These are phyloP conservation scores for Cucumis hystrix DNA, from an alignment of 306 rosid genomes.

Conservation along the genomic window DNA sequence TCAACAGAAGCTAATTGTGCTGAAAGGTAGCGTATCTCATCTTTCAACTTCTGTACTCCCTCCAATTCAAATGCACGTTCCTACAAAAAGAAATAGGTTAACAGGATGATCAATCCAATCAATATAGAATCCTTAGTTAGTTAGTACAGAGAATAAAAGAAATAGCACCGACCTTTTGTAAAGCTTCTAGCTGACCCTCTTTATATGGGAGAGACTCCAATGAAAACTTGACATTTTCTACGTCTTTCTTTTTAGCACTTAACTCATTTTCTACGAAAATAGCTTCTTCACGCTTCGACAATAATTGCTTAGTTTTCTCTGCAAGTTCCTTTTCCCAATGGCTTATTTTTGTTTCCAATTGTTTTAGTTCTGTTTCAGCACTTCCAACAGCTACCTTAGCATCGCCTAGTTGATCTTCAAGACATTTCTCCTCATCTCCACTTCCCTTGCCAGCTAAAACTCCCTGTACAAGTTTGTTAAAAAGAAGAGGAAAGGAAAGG, in stretches of 20 bases:
- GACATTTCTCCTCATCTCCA: conserved; percentile 87
- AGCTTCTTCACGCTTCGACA: conserved; percentile 83
- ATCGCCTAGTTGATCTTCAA: conserved; percentile 83
- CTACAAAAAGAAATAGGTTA: conserved; percentile 24
- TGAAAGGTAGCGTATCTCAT: conserved; percentile 69
- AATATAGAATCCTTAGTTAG: conserved; percentile 2
- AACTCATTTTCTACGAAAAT: conserved; percentile 68
- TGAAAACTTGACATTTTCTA: conserved; percentile 38
- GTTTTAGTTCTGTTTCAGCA: conserved; percentile 81
- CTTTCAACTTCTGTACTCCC: conserved; percentile 62
- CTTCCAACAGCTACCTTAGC: conserved; percentile 86
- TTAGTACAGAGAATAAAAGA: conserved; percentile 13
- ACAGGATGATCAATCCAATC: conserved; percentile 7
- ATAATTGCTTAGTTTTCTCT: conserved; percentile 60
- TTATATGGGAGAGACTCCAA: conserved; percentile 62
- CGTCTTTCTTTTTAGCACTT: conserved; percentile 37
- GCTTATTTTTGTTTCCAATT: conserved; percentile 64
- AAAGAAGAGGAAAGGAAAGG: no score
- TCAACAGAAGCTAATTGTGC: conserved; percentile 63
- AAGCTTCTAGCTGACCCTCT: conserved; percentile 79
- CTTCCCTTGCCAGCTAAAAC: conserved; percentile 81
- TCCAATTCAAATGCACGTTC: conserved; percentile 65
- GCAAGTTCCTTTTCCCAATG: conserved; percentile 72
- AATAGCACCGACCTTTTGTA: conserved; percentile 51
- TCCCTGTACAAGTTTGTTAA: conserved; percentile 32